Base-by-base conservation (phyloP, 2,329 filamentous ascomycete species). In the Aspergillus sp. region DNA sequence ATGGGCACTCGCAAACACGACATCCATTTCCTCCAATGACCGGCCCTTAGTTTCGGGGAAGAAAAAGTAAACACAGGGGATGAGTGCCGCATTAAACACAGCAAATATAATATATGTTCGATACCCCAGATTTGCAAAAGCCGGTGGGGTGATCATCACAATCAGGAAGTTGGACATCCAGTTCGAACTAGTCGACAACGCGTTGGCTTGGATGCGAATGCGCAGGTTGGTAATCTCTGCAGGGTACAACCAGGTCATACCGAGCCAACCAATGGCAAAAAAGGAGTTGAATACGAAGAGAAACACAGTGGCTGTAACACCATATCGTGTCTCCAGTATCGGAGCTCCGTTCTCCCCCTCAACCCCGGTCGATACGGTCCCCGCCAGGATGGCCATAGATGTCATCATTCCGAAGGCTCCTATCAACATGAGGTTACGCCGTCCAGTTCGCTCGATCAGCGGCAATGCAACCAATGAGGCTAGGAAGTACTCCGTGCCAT, bases 211-310 rank as follows among this genome's bases (percentile, higher is more conserved):
- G 13, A 79, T 82, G 51, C 82, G 78, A 46, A 82, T 84, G 47
- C 77, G 74, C 50, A 85, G 68, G 22, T 82, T 64, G 55, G 77
- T 77, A 59, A 78, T 70, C 52, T 79, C 79, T 26, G 77, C 74
- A 0, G 75, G 67, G 36, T 69, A 66, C 13, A 67, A 38, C 83
- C 82, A 87, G 0, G 82, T 82, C 47, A 85, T 76, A 14, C 82
- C 81, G 1, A 85, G 65, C 81, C 82, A 85, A 0, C 80, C 84
- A 0, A 83, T 79, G 17, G 82, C 84, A 54, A 86, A 87, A 52
- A 82, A 84, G 1, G 83, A 83, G 54, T 86, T 86, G 69, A 86
- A 87, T 3, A 82, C 79, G 66, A 87, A 87, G 13, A 87, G 52
- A 49, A 67, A 68, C 2, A 64, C 63, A 7, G 46, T 52, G 2